A percentile compares a stretch with the other conserved stretches of the same genome.
These are phyloP conservation scores for Austroboletus niveus DNA, from an alignment of 1,284 basidiomycete species.

Conservation along the genomic window DNA sequence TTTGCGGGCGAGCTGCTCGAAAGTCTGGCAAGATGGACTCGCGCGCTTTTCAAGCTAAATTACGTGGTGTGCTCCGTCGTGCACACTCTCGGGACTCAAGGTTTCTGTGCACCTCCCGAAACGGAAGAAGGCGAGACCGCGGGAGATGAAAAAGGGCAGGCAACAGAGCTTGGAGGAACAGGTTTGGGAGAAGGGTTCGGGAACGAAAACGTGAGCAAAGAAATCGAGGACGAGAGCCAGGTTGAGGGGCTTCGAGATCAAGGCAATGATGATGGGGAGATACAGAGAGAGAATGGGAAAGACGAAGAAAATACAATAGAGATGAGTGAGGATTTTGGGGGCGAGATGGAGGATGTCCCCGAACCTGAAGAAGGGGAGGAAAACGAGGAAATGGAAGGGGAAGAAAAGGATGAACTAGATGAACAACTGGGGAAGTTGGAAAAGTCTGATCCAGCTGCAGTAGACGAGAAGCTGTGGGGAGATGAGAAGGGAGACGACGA, in stretches of 20 bases:
- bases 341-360: slow-evolving; percentile 79
- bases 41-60: slow-evolving; percentile 81
- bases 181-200: slow-evolving; percentile 88
- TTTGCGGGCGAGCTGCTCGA: slow-evolving; percentile 56
- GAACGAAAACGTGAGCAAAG: slow-evolving; percentile 84
- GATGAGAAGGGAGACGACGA: slow-evolving; percentile 64
- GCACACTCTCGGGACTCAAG: slow-evolving; percentile 75
- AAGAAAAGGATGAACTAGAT: slow-evolving; percentile 60
- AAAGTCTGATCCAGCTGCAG: slow-evolving; percentile 79
- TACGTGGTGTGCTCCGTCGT: slow-evolving; percentile 78
- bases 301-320: slow-evolving; percentile 71
- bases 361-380: slow-evolving; percentile 51
- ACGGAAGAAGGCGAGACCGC: slow-evolving; percentile 52
- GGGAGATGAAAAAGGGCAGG: slow-evolving; percentile 46
- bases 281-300: slow-evolving; percentile 46
- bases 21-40: slow-evolving; percentile 64
- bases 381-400: slow-evolving; percentile 45
- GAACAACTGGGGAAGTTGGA: slow-evolving; percentile 88
- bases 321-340: slow-evolving; percentile 78
- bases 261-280: slow-evolving; percentile 52
- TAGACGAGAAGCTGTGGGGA: slow-evolving; percentile 98
- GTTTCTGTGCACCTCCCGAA: slow-evolving; percentile 91
- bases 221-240: slow-evolving; percentile 94
- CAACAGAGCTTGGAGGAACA: slow-evolving; percentile 58
- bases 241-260: slow-evolving; percentile 89